These are phyloP conservation scores for Xylaria sp. DNA, from an alignment of 2,329 filamentous ascomycete genomes.

Conservation along the genomic window DNA sequence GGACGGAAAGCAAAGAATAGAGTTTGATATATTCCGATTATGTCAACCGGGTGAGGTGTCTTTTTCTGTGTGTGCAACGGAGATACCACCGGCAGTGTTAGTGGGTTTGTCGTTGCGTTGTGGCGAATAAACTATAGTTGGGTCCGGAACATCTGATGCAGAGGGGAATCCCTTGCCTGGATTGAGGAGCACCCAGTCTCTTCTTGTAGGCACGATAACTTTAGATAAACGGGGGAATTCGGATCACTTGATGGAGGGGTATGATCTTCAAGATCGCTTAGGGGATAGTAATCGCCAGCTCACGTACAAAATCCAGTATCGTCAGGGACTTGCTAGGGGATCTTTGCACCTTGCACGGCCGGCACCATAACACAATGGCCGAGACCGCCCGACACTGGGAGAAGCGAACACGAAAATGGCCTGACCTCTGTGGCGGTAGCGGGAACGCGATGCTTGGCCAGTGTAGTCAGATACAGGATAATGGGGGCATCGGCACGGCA, in stretches of 20 bases:
- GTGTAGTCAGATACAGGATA: slow-evolving; percentile 26
- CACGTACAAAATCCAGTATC: slow-evolving; percentile 28
- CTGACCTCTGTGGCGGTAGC: slow-evolving; percentile 45
- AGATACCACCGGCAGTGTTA: slow-evolving; percentile 22
- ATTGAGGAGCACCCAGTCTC: slow-evolving; percentile 30
- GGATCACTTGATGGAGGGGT: slow-evolving; percentile 35
- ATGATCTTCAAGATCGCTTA: slow-evolving; percentile 24
- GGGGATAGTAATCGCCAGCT: slow-evolving; percentile 33
- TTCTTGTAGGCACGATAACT: slow-evolving; percentile 37
- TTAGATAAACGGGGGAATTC: slow-evolving; percentile 33
- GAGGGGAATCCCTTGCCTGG: slow-evolving; percentile 27
- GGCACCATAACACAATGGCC: slow-evolving; percentile 46
- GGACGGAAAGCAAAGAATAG: neutral
- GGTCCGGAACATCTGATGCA: slow-evolving; percentile 23
- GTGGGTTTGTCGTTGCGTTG: slow-evolving; percentile 15
- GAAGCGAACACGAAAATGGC: slow-evolving; percentile 47
- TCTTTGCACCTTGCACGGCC: slow-evolving; percentile 37
- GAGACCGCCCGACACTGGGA: slow-evolving; percentile 49
- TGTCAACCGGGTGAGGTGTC: slow-evolving; percentile 22
- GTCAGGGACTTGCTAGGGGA: slow-evolving; percentile 29
- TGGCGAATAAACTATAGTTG: slow-evolving; percentile 22
- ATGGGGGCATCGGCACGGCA: slow-evolving; percentile 14
- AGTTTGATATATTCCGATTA: slow-evolving; percentile 10
- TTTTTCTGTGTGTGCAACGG: slow-evolving; percentile 29
- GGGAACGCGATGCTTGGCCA: slow-evolving; percentile 37